phyloP scores from a whole-genome alignment of 495 filamentous ascomycete genomes.

The Aspergillus ellipticus region DNA sequence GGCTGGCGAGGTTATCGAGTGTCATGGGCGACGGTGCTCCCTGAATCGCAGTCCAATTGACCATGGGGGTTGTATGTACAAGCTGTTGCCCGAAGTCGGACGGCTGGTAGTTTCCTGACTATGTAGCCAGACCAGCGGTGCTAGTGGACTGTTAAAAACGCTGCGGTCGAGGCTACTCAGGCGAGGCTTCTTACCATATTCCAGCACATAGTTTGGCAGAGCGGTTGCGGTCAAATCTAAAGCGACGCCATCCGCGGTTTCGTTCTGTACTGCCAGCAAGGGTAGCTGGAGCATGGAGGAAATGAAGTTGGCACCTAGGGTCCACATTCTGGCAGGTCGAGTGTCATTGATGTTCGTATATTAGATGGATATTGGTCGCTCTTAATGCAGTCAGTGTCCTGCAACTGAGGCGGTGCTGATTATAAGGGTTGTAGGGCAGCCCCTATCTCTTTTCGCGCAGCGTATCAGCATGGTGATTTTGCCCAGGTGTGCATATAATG shows the following conservation, averaged over 20 bases:
- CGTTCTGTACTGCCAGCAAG: neutral
- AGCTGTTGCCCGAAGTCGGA: conserved; percentile 57
- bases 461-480: neutral
- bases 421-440: neutral
- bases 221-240: conserved; percentile 6
- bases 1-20: conserved; percentile 51
- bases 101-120: conserved; percentile 55
- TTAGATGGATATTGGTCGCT: neutral
- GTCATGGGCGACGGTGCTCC: conserved; percentile 44
- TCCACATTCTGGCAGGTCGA: neutral
- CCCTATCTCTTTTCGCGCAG: neutral
- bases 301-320: neutral
- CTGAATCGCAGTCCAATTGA: conserved; percentile 47
- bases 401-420: neutral
- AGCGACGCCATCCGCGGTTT: neutral
- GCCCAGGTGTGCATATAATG: neutral
- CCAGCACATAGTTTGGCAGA: conserved; percentile 21
- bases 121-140: conserved; percentile 54
- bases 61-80: conserved; percentile 48
- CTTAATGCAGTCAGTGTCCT: neutral
- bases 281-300: neutral
- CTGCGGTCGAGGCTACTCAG: too few species aligned
- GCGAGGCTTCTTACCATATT: conserved; percentile 21
- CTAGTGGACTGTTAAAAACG: conserved; percentile 16
- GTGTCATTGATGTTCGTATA: neutral